A percentile compares a stretch with the other conserved stretches of the same genome.
Evolutionary conservation across 345 rosid species (phyloP).

Genomic region (Gossypioides kirkii): DNA sequence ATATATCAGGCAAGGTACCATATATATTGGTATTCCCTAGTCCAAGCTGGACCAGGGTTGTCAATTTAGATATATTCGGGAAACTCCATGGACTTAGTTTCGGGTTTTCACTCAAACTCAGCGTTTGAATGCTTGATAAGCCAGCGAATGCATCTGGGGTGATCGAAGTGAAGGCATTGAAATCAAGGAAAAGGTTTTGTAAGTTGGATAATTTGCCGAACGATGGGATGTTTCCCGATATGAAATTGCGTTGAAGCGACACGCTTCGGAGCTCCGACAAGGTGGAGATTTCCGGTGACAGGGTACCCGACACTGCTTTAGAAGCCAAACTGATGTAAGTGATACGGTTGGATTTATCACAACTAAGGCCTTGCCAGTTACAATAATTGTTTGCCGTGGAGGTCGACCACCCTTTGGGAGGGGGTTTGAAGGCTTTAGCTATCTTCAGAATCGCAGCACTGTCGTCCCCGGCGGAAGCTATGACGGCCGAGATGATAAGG

Average conservation of each 20-base stretch:
- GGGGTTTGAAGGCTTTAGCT: conserved; percentile 33
- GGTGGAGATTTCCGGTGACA: conserved; percentile 47
- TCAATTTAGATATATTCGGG: conserved; percentile 48
- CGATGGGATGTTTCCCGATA: conserved; percentile 57
- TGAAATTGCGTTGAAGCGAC: conserved; percentile 40
- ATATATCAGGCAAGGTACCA: conserved; percentile 64
- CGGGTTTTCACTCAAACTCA: conserved; percentile 36
- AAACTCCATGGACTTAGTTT: conserved; percentile 48
- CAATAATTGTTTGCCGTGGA: conserved; percentile 33
- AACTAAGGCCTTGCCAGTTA: conserved; percentile 48
- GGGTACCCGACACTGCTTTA: conserved; percentile 35
- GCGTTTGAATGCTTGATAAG: conserved; percentile 39
- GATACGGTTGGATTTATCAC: conserved; percentile 43
- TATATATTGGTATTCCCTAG: conserved; percentile 33
- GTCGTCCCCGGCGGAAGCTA: conserved; percentile 41
- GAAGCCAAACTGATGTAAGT: conserved; percentile 35
- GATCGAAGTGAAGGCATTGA: conserved; percentile 49
- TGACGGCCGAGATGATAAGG: conserved; percentile 19
- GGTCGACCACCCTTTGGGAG: conserved; percentile 58
- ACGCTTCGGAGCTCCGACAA: conserved; percentile 45
- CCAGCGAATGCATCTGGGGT: conserved; percentile 52
- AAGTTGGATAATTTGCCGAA: conserved; percentile 47
- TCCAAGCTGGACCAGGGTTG: conserved; percentile 30
- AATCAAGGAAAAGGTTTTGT: conserved; percentile 35
- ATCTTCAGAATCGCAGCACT: conserved; percentile 38